Evolutionary conservation across 257 asterid species (phyloP).

Genomic region (Anisodus acutangulus): DNA sequence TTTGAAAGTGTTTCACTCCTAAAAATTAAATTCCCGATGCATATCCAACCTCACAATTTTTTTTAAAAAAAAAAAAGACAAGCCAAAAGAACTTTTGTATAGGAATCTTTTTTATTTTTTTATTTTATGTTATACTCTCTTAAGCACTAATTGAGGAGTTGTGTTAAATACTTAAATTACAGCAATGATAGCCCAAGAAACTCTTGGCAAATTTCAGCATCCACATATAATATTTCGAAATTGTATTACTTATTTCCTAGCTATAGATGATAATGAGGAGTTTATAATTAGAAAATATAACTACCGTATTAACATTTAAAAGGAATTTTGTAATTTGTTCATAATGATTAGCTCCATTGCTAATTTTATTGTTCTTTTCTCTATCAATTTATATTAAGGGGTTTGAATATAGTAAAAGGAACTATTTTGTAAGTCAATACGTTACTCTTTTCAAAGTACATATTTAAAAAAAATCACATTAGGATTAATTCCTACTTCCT

Average conservation of each 20-base stretch:
- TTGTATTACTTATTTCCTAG: not conserved
- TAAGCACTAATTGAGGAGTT: not conserved
- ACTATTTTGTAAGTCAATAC: not conserved
- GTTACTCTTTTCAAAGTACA: no score
- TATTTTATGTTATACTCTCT: not conserved
- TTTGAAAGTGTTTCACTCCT: no score
- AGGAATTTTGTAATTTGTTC: not conserved
- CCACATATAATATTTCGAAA: not conserved
- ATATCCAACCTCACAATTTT: no score
- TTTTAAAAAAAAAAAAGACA: not conserved
- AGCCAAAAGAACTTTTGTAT: not conserved
- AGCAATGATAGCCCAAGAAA: not conserved
- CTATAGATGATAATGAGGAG: not conserved
- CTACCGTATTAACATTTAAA: not conserved
- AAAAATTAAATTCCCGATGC: no score
- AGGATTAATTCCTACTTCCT: not conserved
- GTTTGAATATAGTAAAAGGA: not conserved
- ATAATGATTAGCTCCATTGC: not conserved
- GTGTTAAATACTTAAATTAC: not conserved
- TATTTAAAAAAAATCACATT: no score
- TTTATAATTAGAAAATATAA: not conserved
- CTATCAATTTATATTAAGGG: not conserved
- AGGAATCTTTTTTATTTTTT: not conserved
- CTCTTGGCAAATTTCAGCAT: not conserved
- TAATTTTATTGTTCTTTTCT: not conserved